Conservation (phyloP, 2,329 filamentous ascomycete genomes). For the Cladosporium velox region DNA sequence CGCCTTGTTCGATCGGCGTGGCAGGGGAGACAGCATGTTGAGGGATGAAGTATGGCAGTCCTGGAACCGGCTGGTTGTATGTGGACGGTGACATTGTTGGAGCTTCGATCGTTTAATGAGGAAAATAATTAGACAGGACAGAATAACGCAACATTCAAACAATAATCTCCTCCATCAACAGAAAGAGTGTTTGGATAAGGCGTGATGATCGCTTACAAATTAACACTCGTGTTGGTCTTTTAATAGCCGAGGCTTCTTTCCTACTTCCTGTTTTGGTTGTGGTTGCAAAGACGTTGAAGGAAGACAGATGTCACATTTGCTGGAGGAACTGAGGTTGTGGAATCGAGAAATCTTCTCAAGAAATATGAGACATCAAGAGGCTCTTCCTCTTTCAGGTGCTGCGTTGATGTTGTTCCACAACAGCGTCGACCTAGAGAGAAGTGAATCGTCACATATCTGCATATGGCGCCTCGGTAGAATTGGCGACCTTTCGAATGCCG, state of each 20-base stretch:
- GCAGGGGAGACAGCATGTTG: conserved; percentile 46
- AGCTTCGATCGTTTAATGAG: neutral
- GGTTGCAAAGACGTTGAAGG: neutral
- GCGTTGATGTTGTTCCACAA: neutral
- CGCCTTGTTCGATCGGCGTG: conserved; percentile 45
- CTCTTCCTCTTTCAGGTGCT: neutral
- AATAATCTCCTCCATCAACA: neutral
- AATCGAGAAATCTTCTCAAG: neutral
- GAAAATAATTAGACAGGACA: neutral
- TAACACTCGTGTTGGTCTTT: neutral
- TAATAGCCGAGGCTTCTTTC: neutral
- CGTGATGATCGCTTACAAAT: neutral
- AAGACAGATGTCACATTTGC: neutral
- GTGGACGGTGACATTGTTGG: conserved; percentile 33
- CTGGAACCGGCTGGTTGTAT: conserved; percentile 45
- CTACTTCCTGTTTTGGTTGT: neutral
- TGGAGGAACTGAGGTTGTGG: neutral
- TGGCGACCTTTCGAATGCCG: neutral
- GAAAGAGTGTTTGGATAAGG: neutral
- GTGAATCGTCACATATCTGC: neutral
- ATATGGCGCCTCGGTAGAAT: neutral
- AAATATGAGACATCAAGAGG: neutral
- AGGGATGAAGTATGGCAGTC: conserved; percentile 52
- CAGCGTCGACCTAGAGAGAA: neutral
- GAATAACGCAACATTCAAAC: neutral